A percentile compares a stretch with the other conserved stretches of the same genome.
Conservation (phyloP, 2,329 filamentous ascomycete species). For the Epichloe brachyelytri region DNA sequence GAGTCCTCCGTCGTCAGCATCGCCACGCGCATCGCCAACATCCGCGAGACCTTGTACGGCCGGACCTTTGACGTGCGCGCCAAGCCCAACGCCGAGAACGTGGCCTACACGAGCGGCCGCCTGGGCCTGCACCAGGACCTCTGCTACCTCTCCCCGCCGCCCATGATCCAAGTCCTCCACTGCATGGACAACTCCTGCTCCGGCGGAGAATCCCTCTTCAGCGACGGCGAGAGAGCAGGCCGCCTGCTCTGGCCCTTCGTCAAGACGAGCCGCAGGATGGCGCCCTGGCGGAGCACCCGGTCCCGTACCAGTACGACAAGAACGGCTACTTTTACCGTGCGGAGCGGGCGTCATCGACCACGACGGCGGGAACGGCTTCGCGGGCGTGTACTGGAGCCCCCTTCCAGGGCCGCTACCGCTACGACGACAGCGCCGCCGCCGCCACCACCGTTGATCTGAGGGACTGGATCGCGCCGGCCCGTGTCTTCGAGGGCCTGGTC, state of each 20-base stretch:
- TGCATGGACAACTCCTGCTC: constrained; percentile 68
- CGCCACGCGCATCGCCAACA: constrained; percentile 57
- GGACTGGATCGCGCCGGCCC: constrained; percentile 35
- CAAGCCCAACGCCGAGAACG: constrained; percentile 74
- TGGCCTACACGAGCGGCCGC: constrained; percentile 74
- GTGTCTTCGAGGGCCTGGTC: constrained; percentile 44
- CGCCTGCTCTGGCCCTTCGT: constrained; percentile 19
- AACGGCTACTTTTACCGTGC: constrained; percentile 50
- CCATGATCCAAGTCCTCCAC: constrained; percentile 77
- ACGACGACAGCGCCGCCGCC: constrained; percentile 10
- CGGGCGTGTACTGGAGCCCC: constrained; percentile 54
- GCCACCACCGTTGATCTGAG: constrained; percentile 10
- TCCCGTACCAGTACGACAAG: constrained; percentile 60
- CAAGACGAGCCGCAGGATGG: constrained; percentile 1
- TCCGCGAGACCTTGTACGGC: constrained; percentile 86
- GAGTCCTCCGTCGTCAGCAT: constrained; percentile 55
- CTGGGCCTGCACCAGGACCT: constrained; percentile 90
- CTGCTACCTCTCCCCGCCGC: constrained; percentile 69
- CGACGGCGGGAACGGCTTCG: constrained; percentile 9
- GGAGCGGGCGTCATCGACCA: constrained; percentile 38
- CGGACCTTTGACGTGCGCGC: constrained; percentile 79
- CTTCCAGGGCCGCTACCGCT: constrained; percentile 53
- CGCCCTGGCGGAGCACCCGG: constrained; percentile 10
- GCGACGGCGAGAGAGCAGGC: constrained; percentile 55
- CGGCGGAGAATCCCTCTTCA: constrained; percentile 80